Conservation (phyloP, 305 asterid species). For the Plantago rigida region DNA sequence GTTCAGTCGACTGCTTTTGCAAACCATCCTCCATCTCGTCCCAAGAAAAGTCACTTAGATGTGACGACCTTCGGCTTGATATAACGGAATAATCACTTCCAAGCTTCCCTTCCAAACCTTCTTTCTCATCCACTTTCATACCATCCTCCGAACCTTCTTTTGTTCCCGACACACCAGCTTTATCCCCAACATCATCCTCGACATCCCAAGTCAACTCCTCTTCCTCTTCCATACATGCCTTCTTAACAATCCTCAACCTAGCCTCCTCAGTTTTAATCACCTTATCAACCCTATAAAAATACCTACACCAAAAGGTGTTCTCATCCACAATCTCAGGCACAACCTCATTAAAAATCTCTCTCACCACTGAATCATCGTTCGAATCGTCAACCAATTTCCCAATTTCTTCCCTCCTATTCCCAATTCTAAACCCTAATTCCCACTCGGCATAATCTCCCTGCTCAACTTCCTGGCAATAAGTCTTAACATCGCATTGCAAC, state of each 20-base stretch:
- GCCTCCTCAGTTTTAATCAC: conserved; percentile 60
- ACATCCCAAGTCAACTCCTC: conserved; percentile 80
- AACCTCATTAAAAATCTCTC: conserved; percentile 53
- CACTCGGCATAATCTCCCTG: conserved; percentile 50
- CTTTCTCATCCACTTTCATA: conserved; percentile 33
- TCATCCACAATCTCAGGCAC: conserved; percentile 54
- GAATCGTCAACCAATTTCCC: conserved; percentile 46
- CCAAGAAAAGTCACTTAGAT: conserved; percentile 69
- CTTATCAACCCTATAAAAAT: conserved; percentile 58
- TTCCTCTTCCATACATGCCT: conserved; percentile 43
- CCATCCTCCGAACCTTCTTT: conserved; percentile 16
- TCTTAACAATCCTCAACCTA: conserved; percentile 47
- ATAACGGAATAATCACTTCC: conserved; percentile 73
- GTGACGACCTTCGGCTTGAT: conserved; percentile 55
- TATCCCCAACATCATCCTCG: conserved; percentile 40
- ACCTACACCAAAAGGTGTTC: conserved; percentile 71
- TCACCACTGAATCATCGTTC: conserved; percentile 39
- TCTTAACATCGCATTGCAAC: conserved; percentile 51
- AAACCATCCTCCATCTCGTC: conserved; percentile 76
- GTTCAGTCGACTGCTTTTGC: conserved; percentile 38
- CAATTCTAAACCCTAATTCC: conserved; percentile 54
- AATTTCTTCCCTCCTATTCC: conserved; percentile 45
- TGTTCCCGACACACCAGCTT: conserved; percentile 30
- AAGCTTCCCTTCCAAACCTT: conserved; percentile 53
- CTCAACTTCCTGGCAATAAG: conserved; percentile 60